Percentiles rank a stretch among this genome's conserved stretches.
phyloP scores from a whole-genome alignment of 176 grass and related monocot genomes.

The Lolium rigidum region DNA sequence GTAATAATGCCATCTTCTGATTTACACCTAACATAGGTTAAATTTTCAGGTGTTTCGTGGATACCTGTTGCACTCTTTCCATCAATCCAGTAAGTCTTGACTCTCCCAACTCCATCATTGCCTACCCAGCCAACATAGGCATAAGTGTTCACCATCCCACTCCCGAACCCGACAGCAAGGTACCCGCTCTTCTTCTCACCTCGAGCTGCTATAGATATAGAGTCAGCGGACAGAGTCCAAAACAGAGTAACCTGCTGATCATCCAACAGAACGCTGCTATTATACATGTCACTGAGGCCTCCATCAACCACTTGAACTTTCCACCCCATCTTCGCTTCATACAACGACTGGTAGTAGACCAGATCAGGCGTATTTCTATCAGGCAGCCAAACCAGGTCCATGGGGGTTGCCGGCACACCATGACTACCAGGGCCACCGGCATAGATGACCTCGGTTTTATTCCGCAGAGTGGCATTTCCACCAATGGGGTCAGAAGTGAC shows the following conservation, averaged over 20 bases:
- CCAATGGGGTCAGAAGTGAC: slow-evolving; percentile 87
- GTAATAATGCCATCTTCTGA: slow-evolving; percentile 83
- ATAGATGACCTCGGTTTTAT: slow-evolving; percentile 93
- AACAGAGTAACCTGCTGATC: slow-evolving; percentile 79
- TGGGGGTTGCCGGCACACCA: slow-evolving; percentile 86
- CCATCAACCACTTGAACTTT: slow-evolving; percentile 89
- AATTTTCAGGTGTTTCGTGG: slow-evolving; percentile 71
- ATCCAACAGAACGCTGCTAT: slow-evolving; percentile 70
- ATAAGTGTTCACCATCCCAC: slow-evolving; percentile 72
- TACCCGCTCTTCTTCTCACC: slow-evolving; percentile 76
- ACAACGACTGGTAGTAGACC: slow-evolving; percentile 88
- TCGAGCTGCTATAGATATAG: slow-evolving; percentile 79
- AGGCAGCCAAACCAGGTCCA: slow-evolving; percentile 76
- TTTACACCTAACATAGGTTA: slow-evolving; percentile 70
- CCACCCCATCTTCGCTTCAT: slow-evolving; percentile 96
- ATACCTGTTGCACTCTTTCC: slow-evolving; percentile 63
- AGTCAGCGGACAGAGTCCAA: slow-evolving; percentile 69
- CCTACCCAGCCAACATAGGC: slow-evolving; percentile 82
- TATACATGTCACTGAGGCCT: slow-evolving; percentile 92
- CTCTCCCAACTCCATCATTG: slow-evolving; percentile 63
- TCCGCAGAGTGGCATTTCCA: slow-evolving; percentile 82
- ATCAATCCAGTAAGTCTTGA: slow-evolving; percentile 82
- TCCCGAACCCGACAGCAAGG: slow-evolving; percentile 78
- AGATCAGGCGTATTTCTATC: slow-evolving; percentile 95
- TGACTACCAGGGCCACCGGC: slow-evolving; percentile 79